A percentile compares a stretch with the other conserved stretches of the same genome.
Conservation (phyloP, 1,284 basidiomycete genomes). For the Ceratobasidium sp. region DNA sequence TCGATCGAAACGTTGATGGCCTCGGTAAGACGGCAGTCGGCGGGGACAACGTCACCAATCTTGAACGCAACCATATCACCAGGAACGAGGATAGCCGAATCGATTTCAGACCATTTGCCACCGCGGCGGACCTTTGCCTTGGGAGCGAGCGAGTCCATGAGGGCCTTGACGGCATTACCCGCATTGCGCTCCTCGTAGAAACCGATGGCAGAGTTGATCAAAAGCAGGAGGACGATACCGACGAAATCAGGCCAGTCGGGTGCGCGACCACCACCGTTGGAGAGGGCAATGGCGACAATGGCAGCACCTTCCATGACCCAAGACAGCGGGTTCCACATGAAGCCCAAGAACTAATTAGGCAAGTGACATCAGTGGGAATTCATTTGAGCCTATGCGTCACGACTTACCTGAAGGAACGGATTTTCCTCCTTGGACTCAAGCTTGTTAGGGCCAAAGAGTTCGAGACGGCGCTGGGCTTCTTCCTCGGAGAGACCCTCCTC, state of each 20-base stretch:
- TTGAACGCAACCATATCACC: conserved; percentile 97
- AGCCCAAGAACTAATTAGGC: conserved; percentile 80
- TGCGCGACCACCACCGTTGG: conserved; percentile 85
- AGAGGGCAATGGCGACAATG: conserved; percentile 93
- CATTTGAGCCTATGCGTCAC: conserved; percentile 10
- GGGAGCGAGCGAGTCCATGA: conserved; percentile 98
- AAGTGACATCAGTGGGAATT: conserved; percentile 44
- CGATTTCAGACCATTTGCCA: conserved; percentile 85
- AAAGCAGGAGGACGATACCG: conserved; percentile 90
- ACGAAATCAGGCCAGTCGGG: conserved; percentile 98
- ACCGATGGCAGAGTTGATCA: conserved; percentile 97
- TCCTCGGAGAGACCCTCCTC: conserved; percentile 78
- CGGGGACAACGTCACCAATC: conserved; percentile 96
- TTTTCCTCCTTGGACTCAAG: conserved; percentile 92
- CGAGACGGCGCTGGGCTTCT: conserved; percentile 86
- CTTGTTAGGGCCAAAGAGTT: conserved; percentile 95
- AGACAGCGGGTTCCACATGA: conserved; percentile 99
- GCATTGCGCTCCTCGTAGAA: conserved; percentile 98
- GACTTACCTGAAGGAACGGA: conserved; percentile 74
- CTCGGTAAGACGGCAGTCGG: conserved; percentile 93
- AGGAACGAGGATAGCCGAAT: conserved; percentile 86
- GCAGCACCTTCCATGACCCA: conserved; percentile 99
- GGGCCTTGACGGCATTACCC: conserved; percentile 97
- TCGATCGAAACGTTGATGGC: conserved; percentile 96
- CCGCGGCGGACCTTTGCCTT: conserved; percentile 92